These are phyloP conservation scores for Candida pseudocylindracea DNA, from an alignment of 1,139 yeast species.

Conservation along the genomic window DNA sequence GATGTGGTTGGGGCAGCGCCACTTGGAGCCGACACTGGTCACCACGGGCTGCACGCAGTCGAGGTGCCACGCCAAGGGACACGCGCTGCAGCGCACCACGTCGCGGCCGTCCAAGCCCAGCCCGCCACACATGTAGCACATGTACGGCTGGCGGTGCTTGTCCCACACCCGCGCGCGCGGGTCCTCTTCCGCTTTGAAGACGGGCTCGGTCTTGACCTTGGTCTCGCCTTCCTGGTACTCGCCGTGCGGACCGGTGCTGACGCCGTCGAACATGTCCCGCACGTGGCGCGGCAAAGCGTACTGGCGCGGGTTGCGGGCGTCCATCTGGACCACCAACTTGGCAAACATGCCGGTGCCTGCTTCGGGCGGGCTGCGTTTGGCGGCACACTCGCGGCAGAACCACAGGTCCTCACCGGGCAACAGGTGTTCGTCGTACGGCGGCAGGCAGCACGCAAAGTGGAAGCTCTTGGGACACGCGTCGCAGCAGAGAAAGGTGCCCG, in stretches of 20 bases:
- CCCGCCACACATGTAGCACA: constrained; percentile 58
- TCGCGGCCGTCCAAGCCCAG: constrained; percentile 35
- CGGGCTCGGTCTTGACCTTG: constrained; percentile 27
- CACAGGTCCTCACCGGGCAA: constrained; percentile 60
- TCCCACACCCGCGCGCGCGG: constrained; percentile 46
- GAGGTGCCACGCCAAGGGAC: constrained; percentile 76
- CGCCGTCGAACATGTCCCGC: constrained; percentile 57
- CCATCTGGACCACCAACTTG: constrained; percentile 33
- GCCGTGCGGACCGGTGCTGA: constrained; percentile 43
- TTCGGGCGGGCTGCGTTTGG: constrained; percentile 9
- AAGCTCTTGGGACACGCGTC: constrained; percentile 84
- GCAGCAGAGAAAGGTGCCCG: constrained; percentile 82
- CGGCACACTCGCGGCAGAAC: constrained; percentile 60
- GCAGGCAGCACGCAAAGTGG: constrained; percentile 80
- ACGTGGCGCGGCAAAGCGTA: constrained; percentile 49
- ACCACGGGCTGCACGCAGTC: constrained; percentile 64
- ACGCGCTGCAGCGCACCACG: constrained; percentile 65
- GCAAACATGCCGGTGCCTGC: constrained; percentile 33
- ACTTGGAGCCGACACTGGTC: constrained; percentile 61
- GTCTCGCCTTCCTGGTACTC: constrained; percentile 34
- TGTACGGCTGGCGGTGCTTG: constrained; percentile 34
- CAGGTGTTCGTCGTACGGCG: constrained; percentile 50
- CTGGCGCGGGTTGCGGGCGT: constrained; percentile 44
- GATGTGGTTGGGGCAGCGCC: constrained; percentile 89
- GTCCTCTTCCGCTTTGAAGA: constrained; percentile 17